Evolutionary conservation across 768 basidiomycete genomes (phyloP).

Genomic region (Collybia sp.): DNA sequence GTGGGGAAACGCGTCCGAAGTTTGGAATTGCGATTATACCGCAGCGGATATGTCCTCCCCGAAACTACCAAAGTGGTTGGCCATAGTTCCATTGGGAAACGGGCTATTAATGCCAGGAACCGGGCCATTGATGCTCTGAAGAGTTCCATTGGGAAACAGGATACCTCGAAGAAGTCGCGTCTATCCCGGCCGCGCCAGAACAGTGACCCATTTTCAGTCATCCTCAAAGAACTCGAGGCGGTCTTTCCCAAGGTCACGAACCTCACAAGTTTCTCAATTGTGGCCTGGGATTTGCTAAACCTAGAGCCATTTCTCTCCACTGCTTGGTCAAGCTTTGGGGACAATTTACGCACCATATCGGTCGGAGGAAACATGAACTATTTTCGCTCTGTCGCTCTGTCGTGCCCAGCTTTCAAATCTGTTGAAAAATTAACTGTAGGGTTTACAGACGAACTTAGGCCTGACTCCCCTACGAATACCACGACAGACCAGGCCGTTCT

Average conservation of each 20-base stretch:
- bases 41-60: not conserved
- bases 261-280: constrained; percentile 30
- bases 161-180: not conserved
- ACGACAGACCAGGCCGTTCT: constrained; percentile 19
- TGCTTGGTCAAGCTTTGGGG: constrained; percentile 37
- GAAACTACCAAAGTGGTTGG: too few species aligned
- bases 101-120: not conserved
- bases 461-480: constrained; percentile 6
- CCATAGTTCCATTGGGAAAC: too few species aligned
- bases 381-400: constrained; percentile 25
- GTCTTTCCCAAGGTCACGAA: constrained; percentile 27
- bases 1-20: constrained; percentile 12
- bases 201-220: constrained; percentile 8
- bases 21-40: constrained; percentile 10
- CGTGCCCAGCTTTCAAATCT: constrained; percentile 23
- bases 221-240: constrained; percentile 19
- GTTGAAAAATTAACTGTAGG: constrained; percentile 33
- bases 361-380: constrained; percentile 32
- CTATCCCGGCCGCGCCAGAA: constrained; percentile 6
- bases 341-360: constrained; percentile 25
- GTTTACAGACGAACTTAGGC: constrained; percentile 27
- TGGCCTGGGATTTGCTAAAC: constrained; percentile 33
- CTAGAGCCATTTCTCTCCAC: constrained; percentile 25
- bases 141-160: too few species aligned
- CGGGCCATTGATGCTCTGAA: too few species aligned